phyloP scores from a whole-genome alignment of 352 stramenopile genomes.

The Phytopythium oedochilum region DNA sequence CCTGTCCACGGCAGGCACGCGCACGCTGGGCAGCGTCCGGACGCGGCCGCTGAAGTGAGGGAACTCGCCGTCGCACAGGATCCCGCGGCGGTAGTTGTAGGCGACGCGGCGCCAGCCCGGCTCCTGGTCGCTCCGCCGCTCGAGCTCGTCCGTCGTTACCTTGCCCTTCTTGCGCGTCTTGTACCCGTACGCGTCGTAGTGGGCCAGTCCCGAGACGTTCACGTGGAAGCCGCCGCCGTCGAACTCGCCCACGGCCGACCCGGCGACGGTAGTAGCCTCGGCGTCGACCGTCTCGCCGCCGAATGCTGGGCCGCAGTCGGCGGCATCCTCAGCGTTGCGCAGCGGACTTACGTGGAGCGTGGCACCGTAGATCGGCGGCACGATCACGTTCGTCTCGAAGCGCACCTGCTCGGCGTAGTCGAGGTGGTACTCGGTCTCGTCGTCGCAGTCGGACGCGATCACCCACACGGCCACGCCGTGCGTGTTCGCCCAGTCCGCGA shows the following conservation, averaged over 20 bases:
- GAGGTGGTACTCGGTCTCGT: constrained; percentile 67
- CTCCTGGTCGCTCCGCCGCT: constrained; percentile 20
- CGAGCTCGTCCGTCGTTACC: constrained; percentile 44
- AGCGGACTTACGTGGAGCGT: constrained; percentile 72
- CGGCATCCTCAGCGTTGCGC: constrained; percentile 2
- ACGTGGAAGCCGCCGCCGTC: constrained; percentile 61
- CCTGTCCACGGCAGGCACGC: neutral
- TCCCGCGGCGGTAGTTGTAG: constrained; percentile 55
- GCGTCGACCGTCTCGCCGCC: neutral
- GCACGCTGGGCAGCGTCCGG: constrained; percentile 22
- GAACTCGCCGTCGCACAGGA: constrained; percentile 66
- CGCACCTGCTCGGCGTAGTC: constrained; percentile 72
- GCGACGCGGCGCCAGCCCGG: constrained; percentile 33
- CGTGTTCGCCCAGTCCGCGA: constrained; percentile 27
- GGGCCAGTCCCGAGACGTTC: constrained; percentile 35
- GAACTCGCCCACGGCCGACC: constrained; percentile 9
- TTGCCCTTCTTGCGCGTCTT: constrained; percentile 45
- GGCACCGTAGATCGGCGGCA: constrained; percentile 66
- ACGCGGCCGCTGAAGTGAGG: constrained; percentile 66
- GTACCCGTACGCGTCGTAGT: constrained; percentile 65
- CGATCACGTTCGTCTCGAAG: constrained; percentile 68
- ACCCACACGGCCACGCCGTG: constrained; percentile 67
- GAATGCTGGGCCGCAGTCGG: neutral
- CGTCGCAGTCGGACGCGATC: constrained; percentile 53
- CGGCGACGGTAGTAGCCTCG: neutral